Percentiles rank a stretch among this genome's conserved stretches.
phyloP scores from a whole-genome alignment of 208 protist species.

The Acanthamoeba healyi region DNA sequence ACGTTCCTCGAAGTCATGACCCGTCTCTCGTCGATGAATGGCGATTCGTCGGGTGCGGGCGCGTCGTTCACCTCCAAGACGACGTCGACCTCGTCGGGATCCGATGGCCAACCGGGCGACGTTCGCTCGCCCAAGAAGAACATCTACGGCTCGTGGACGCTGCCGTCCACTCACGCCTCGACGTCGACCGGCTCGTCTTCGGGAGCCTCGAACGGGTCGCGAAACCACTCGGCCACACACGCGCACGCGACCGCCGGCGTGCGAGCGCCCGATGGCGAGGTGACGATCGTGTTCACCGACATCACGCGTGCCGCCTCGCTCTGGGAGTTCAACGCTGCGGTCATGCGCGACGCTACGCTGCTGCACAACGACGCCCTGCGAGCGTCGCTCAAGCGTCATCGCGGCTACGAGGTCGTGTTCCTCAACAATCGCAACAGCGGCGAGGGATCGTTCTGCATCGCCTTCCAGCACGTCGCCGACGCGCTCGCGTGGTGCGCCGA shows the following conservation, averaged over 20 bases:
- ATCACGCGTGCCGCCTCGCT: constrained; percentile 59
- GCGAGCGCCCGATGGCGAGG: constrained; percentile 12
- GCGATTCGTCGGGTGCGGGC: not conserved
- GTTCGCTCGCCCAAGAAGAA: not conserved
- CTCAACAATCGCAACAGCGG: constrained; percentile 29
- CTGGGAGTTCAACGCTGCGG: constrained; percentile 61
- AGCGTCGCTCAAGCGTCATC: not conserved
- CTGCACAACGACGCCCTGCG: constrained; percentile 47
- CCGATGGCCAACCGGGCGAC: not conserved
- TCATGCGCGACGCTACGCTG: constrained; percentile 66
- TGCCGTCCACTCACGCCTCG: not conserved
- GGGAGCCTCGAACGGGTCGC: not conserved
- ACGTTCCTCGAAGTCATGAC: constrained; percentile 73
- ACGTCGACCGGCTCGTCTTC: not conserved
- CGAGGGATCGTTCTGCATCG: constrained; percentile 72
- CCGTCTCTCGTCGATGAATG: constrained; percentile 9
- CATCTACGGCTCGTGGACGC: constrained; percentile 1
- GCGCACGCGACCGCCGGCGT: not conserved
- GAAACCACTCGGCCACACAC: not conserved
- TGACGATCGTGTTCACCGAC: constrained; percentile 62
- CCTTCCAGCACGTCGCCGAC: constrained; percentile 58
- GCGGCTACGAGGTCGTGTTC: constrained; percentile 46
- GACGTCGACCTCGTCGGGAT: not conserved
- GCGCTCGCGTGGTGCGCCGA: constrained; percentile 40
- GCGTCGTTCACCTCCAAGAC: not conserved